phyloP scores from a whole-genome alignment of 2,329 filamentous ascomycete species.

The Apiospora arundinis region DNA sequence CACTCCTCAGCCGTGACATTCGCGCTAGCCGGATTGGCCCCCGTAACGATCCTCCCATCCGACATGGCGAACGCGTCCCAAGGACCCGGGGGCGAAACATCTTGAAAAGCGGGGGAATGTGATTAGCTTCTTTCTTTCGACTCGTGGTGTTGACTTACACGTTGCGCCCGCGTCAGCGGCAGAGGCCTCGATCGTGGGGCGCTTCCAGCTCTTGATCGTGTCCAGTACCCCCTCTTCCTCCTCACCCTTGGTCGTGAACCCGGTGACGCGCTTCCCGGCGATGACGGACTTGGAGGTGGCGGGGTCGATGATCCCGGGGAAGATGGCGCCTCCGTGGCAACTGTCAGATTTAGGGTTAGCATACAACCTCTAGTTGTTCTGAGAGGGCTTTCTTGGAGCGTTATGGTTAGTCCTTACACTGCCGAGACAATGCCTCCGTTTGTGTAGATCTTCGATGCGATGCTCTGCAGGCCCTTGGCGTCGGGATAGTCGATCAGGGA shows the following conservation, averaged over 20 bases:
- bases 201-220: conserved; percentile 40
- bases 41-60: conserved; percentile 48
- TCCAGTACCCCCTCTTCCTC: conserved; percentile 41
- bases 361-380: too few relatives aligned
- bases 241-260: conserved; percentile 48
- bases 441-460: conserved; percentile 47
- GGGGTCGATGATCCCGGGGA: conserved; percentile 41
- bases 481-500: conserved; percentile 53
- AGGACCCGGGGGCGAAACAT: conserved; percentile 26
- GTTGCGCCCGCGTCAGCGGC: conserved; percentile 30
- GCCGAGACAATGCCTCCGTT: conserved; percentile 49
- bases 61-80: conserved; percentile 41
- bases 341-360: neutral
- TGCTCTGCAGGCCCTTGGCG: conserved; percentile 46
- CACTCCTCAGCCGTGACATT: conserved; percentile 42
- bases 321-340: conserved; percentile 47
- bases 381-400: neutral
- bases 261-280: conserved; percentile 45
- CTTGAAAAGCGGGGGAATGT: too few relatives aligned
- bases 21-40: conserved; percentile 49
- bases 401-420: conserved; percentile 35
- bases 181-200: conserved; percentile 42
- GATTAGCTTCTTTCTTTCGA: neutral
- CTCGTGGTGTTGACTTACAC: neutral
- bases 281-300: conserved; percentile 44